Evolutionary conservation across 2,329 filamentous ascomycete species (phyloP).

Genomic region (Penicillium sp.): DNA sequence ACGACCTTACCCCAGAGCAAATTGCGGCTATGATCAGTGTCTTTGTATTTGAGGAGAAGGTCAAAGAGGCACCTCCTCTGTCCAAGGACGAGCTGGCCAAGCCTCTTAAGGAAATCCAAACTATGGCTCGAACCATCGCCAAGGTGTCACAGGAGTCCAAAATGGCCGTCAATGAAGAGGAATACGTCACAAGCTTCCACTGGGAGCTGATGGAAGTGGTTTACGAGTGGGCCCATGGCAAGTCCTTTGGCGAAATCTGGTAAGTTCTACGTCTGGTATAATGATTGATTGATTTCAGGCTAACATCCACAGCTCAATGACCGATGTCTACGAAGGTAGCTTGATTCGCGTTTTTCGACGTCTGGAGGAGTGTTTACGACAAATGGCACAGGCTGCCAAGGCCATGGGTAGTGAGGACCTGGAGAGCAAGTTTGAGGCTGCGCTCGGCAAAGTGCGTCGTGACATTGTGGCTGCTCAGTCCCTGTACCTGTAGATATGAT

Average conservation of each 20-base stretch:
- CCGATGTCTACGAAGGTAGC: conserved; percentile 94
- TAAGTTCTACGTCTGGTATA: conserved; percentile 50
- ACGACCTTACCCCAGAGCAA: conserved; percentile 85
- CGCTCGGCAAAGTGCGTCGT: conserved; percentile 79
- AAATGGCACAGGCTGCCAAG: conserved; percentile 93
- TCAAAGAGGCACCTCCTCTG: conserved; percentile 68
- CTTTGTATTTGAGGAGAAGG: conserved; percentile 98
- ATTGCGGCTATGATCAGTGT: conserved; percentile 84
- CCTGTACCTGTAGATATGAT: conserved; percentile 70
- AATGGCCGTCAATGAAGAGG: conserved; percentile 88
- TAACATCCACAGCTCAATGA: conserved; percentile 74
- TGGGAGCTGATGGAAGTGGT: conserved; percentile 98
- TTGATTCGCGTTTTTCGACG: conserved; percentile 94
- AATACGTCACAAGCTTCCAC: conserved; percentile 87
- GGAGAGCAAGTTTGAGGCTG: conserved; percentile 85
- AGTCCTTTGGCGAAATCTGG: conserved; percentile 92
- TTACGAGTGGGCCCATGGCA: conserved; percentile 85
- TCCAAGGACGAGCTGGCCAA: conserved; percentile 79
- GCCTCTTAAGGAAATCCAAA: conserved; percentile 81
- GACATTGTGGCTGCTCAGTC: conserved; percentile 96
- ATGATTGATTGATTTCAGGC: conserved; percentile 7
- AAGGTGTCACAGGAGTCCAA: conserved; percentile 96
- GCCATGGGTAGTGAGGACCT: conserved; percentile 98
- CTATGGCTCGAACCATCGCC: conserved; percentile 82
- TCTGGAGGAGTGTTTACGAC: conserved; percentile 87